Evolutionary conservation across 2,329 filamentous ascomycete species (phyloP).

Genomic region (Lachnellula hyalina): DNA sequence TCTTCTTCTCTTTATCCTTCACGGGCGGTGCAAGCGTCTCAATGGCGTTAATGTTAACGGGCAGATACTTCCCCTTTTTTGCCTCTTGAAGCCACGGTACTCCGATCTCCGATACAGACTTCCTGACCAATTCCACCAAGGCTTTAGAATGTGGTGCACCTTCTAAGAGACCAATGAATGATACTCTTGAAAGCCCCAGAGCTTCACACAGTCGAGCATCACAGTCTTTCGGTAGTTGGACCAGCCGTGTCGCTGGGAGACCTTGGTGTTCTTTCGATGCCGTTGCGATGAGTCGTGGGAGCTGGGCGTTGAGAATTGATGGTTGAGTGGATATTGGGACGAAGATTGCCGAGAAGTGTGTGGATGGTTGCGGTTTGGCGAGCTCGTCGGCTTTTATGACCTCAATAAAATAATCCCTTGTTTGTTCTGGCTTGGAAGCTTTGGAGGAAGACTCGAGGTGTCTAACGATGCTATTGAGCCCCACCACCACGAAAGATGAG

Average conservation of each 20-base stretch:
- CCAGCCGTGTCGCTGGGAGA: conserved; percentile 46
- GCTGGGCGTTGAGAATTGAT: conserved; percentile 53
- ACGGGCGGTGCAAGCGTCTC: conserved; percentile 29
- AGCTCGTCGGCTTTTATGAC: neutral
- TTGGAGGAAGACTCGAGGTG: conserved; percentile 37
- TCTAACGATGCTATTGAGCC: conserved; percentile 58
- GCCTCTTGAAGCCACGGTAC: conserved; percentile 51
- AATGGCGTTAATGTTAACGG: conserved; percentile 44
- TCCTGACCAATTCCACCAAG: conserved; percentile 50
- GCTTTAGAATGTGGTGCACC: conserved; percentile 52
- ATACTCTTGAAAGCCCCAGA: conserved; percentile 58
- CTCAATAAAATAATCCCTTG: neutral
- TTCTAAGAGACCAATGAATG: conserved; percentile 54
- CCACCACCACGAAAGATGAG: conserved; percentile 54
- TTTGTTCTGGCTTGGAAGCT: conserved; percentile 6
- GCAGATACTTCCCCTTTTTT: conserved; percentile 35
- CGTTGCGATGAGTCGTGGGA: conserved; percentile 49
- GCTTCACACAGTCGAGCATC: conserved; percentile 52
- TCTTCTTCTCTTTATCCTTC: conserved; percentile 10
- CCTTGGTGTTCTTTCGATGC: conserved; percentile 40
- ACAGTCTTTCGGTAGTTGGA: conserved; percentile 56
- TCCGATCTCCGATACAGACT: conserved; percentile 47
- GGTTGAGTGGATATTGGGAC: conserved; percentile 53
- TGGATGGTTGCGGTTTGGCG: neutral
- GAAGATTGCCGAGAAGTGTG: conserved; percentile 45